Evolutionary conservation across 495 filamentous ascomycete species (phyloP).

Genomic region (Peziza echinospora): DNA sequence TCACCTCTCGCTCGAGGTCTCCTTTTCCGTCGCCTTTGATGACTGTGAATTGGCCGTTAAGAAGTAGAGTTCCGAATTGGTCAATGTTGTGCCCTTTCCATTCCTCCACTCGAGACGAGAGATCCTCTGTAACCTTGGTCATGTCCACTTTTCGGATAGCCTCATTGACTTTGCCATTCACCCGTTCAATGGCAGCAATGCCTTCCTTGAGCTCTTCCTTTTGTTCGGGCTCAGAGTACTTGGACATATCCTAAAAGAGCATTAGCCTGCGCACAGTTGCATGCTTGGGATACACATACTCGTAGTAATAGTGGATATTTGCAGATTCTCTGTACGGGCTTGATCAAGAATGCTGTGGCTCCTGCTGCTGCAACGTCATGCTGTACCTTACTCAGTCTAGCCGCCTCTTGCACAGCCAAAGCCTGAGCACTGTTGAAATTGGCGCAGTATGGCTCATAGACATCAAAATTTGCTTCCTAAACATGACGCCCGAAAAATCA

Average conservation of each 20-base stretch:
- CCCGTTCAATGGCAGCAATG: conserved; percentile 48
- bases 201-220: conserved; percentile 48
- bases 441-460: conserved; percentile 90
- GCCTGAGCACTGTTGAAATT: conserved; percentile 30
- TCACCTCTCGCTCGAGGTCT: conserved; percentile 65
- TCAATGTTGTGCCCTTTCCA: conserved; percentile 89
- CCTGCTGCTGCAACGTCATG: conserved; percentile 17
- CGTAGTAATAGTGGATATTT: conserved; percentile 83
- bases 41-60: conserved; percentile 85
- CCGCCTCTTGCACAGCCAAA: conserved; percentile 15
- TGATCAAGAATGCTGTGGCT: conserved; percentile 76
- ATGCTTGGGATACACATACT: conserved; percentile 29
- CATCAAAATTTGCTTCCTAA: conserved; percentile 55
- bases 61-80: conserved; percentile 67
- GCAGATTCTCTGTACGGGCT: conserved; percentile 84
- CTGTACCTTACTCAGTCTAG: conserved; percentile 12
- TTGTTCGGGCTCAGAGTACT: conserved; percentile 41
- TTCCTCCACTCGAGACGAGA: conserved; percentile 73
- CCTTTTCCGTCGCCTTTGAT: conserved; percentile 61
- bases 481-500: conserved; percentile 4
- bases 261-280: too few species aligned
- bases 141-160: conserved; percentile 75
- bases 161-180: conserved; percentile 65
- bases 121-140: conserved; percentile 53
- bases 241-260: conserved; percentile 50